These are phyloP conservation scores for Amphicarpaea edgeworthii DNA, from an alignment of 306 rosid species.

Conservation along the genomic window DNA sequence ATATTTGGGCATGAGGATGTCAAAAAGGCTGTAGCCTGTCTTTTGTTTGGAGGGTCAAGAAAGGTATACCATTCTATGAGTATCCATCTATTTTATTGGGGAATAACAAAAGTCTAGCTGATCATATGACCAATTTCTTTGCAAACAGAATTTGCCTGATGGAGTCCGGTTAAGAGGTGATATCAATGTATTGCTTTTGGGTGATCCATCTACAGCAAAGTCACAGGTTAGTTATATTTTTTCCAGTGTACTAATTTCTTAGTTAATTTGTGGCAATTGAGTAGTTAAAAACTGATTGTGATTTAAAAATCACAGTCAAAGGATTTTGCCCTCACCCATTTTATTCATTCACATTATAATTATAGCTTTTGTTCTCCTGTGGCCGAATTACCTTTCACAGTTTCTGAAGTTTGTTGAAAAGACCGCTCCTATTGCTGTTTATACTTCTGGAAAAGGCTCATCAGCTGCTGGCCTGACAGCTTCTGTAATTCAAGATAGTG, in stretches of 20 bases:
- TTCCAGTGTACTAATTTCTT: slow-evolving; percentile 46
- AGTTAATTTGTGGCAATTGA: slow-evolving; percentile 20
- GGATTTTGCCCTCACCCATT: not conserved
- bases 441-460: slow-evolving; percentile 99
- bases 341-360: slow-evolving; percentile 3
- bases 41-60: slow-evolving; percentile 94
- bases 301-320: slow-evolving; percentile 6
- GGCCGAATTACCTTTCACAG: slow-evolving; percentile 52
- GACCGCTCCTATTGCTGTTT: slow-evolving; percentile 96
- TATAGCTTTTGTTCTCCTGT: slow-evolving; percentile 27
- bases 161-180: slow-evolving; percentile 99
- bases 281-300: slow-evolving; percentile 18
- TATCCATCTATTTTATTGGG: slow-evolving; percentile 11
- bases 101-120: slow-evolving; percentile 12
- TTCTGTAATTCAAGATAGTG: slow-evolving; percentile 86
- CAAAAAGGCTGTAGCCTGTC: slow-evolving; percentile 94
- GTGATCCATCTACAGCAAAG: slow-evolving; percentile 99
- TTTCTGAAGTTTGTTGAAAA: slow-evolving; percentile 98
- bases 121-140: slow-evolving; percentile 29
- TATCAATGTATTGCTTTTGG: slow-evolving; percentile 93
- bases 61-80: slow-evolving; percentile 60
- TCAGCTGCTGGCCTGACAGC: slow-evolving; percentile 99
- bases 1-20: slow-evolving; percentile 96
- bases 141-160: slow-evolving; percentile 85
- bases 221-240: slow-evolving; percentile 70